Percentiles rank a stretch among this genome's conserved stretches.
Conservation (phyloP, 768 basidiomycete species). For the Amanita subjunquillea region DNA sequence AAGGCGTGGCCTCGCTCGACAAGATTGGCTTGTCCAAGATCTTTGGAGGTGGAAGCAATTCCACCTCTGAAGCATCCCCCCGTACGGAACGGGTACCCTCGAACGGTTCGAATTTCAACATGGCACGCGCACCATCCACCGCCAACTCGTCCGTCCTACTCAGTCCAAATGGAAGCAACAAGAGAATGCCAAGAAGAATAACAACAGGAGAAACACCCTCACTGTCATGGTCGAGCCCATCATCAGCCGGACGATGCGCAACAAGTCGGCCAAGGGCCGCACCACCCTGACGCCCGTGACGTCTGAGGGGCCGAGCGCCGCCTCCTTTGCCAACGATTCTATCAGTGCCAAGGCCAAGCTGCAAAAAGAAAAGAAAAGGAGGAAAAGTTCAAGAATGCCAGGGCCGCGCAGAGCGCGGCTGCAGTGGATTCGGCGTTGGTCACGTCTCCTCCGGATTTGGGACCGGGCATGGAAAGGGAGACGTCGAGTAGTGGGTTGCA, state of each 20-base stretch:
- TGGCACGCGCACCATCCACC: conserved; percentile 7
- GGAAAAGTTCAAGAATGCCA: conserved; percentile 9
- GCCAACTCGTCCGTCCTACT: conserved; percentile 15
- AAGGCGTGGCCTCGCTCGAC: conserved; percentile 64
- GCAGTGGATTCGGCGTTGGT: conserved; percentile 7
- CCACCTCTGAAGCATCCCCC: conserved; percentile 12
- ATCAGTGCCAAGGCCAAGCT: neutral
- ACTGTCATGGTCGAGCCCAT: conserved; percentile 82
- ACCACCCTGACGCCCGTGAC: conserved; percentile 21
- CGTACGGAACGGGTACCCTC: conserved; percentile 2
- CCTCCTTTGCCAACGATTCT: neutral
- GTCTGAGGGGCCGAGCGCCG: conserved; percentile 9
- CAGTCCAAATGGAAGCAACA: conserved; percentile 13
- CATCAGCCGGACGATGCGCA: conserved; percentile 38
- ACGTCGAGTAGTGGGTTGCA: conserved; percentile 29
- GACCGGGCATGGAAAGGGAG: conserved; percentile 13
- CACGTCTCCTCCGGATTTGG: conserved; percentile 11
- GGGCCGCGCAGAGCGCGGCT: neutral
- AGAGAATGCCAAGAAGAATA: conserved; percentile 30
- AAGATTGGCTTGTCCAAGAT: conserved; percentile 73
- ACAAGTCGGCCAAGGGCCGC: conserved; percentile 21
- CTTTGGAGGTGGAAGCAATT: conserved; percentile 31
- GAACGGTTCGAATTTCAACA: conserved; percentile 2
- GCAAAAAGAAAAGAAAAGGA: conserved; percentile 20
- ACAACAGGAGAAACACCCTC: conserved; percentile 69